Evolutionary conservation across 2,329 filamentous ascomycete genomes (phyloP).

Genomic region (Penicillium sp.): DNA sequence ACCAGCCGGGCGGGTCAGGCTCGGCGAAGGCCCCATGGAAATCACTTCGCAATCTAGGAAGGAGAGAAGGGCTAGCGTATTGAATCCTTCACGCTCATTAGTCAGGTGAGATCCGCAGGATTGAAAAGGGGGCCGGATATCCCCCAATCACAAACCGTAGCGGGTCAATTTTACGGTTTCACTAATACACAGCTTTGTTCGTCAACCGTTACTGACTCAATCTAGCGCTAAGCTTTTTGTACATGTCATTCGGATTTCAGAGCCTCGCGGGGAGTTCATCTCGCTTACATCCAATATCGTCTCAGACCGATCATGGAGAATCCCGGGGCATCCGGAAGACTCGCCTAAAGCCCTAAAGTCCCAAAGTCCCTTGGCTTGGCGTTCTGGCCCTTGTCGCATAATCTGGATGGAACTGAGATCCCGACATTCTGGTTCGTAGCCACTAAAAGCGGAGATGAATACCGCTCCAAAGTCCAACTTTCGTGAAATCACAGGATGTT

Average conservation of each 20-base stretch:
- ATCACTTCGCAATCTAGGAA: background rate
- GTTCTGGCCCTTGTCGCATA: background rate
- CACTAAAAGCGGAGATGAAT: constrained; percentile 13
- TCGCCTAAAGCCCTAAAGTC: background rate
- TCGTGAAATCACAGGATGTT: background rate
- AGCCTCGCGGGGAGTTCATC: too few species aligned
- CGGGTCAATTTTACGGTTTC: background rate
- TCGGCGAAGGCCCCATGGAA: background rate
- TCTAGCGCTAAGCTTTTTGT: too few species aligned
- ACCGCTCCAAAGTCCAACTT: background rate
- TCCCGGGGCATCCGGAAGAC: background rate
- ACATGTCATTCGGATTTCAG: too few species aligned
- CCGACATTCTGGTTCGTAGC: constrained; percentile 6
- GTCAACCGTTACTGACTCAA: too few species aligned
- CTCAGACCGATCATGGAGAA: background rate
- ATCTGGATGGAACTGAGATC: background rate
- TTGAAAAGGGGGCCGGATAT: background rate
- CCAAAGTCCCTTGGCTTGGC: background rate
- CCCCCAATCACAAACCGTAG: background rate
- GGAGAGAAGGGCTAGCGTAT: background rate
- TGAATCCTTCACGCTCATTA: background rate
- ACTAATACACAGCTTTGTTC: too few species aligned
- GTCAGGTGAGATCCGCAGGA: background rate
- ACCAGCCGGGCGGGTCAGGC: constrained; percentile 1
- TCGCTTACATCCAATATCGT: too few species aligned